Base-by-base conservation (phyloP, 2,329 filamentous ascomycete species). In the Xylariaceae sp. region DNA sequence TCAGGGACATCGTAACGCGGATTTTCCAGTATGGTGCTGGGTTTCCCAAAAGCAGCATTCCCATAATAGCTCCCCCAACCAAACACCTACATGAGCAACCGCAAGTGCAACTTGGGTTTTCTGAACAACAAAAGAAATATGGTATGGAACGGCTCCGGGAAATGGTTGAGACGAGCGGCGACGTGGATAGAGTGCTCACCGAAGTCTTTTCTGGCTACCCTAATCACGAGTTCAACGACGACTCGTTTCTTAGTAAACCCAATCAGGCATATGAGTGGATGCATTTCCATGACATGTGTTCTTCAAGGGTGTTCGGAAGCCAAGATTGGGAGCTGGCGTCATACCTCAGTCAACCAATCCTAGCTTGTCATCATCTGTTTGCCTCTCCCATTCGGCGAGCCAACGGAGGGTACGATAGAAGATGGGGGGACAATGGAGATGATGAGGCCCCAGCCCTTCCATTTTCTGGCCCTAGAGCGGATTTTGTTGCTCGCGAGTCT, bases 291-390 rank as follows among this genome's bases (percentile, higher is more conserved):
- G 95, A 98, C 68, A 79, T 81, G 0, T 87, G 96, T 61, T 92
- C 91, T 21, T 87, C 88, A 1, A 86, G 88, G 34, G 82, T 98
- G 1, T 96, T 88, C 70, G 79, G 86, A n/a, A 87, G 85, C 57
- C 94, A 97, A 72, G 93, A 96, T 53, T 99, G 95, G 90, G 95
- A 99, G 73, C 79, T 99, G 14, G 85, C 84, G 0, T 88, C 91
- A 0, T 99, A 99, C 72, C 83, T 98, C 45, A 91, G 88, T 67
- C 90, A 95, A 65, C 88, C 94, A 0, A 84, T 95, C 14, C 83
- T 98, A 1, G 95, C 91, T 3, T 97, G 96, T 69, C 96, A 99
- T 71, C 82, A 91, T 69, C 82, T 99, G 11, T 99, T 99, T 69
- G 91, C 93, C 3, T 89, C 90, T 0, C 85, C 88, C 23, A 82